These are phyloP conservation scores for Calendula officinalis DNA, from an alignment of 129 eudicot genomes.

Conservation along the genomic window DNA sequence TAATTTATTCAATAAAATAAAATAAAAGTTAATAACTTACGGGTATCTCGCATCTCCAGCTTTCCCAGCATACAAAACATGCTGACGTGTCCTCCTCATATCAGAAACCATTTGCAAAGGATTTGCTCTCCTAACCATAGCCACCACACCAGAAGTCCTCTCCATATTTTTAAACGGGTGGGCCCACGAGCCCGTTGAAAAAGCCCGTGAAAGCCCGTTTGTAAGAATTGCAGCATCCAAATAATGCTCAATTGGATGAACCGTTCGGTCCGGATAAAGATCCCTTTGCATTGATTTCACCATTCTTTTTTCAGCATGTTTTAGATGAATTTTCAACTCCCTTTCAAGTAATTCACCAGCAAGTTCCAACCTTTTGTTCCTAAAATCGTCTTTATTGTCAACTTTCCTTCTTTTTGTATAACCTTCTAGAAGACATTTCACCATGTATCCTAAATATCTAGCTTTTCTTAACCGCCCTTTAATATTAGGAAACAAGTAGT, in stretches of 20 bases:
- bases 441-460: slow-evolving; percentile 79
- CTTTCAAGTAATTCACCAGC: slow-evolving; percentile 88
- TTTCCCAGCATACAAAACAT: slow-evolving; percentile 76
- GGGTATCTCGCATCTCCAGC: slow-evolving; percentile 99
- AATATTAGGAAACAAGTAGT: slow-evolving; percentile 50
- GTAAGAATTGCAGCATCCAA: slow-evolving; percentile 82
- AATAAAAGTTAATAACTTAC: slow-evolving; percentile 44
- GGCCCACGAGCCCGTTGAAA: slow-evolving; percentile 87
- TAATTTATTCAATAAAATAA: too few relatives aligned
- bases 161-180: slow-evolving; percentile 72
- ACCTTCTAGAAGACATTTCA: slow-evolving; percentile 65
- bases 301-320: slow-evolving; percentile 76
- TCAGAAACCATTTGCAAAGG: slow-evolving; percentile 76
- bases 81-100: slow-evolving; percentile 89
- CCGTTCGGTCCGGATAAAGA: slow-evolving; percentile 55
- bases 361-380: slow-evolving; percentile 80
- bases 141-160: slow-evolving; percentile 74
- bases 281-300: slow-evolving; percentile 78
- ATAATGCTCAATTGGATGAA: slow-evolving; percentile 62
- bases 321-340: slow-evolving; percentile 59
- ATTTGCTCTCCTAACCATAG: slow-evolving; percentile 80
- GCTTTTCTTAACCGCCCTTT: slow-evolving; percentile 51
- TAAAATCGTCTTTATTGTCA: slow-evolving; percentile 80
- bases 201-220: slow-evolving; percentile 88
- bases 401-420: slow-evolving; percentile 61